Conservation (phyloP, 2,329 filamentous ascomycete genomes). For the Paramyrothecium roridum region DNA sequence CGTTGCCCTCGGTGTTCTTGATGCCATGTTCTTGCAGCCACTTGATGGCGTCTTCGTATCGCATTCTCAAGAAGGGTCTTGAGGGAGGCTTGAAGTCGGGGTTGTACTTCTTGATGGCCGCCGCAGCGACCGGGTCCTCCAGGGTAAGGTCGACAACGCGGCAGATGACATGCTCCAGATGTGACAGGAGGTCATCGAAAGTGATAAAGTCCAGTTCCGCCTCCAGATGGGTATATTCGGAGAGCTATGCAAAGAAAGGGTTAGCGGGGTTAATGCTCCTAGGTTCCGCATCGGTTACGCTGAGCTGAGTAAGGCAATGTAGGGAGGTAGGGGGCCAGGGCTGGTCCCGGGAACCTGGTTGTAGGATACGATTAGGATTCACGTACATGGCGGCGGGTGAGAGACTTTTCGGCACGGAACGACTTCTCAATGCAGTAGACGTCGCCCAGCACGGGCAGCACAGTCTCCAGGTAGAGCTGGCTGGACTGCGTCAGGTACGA, state of each 20-base stretch:
- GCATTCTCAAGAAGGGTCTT: slow-evolving; percentile 91
- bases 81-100: slow-evolving; percentile 79
- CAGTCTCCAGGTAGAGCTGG: slow-evolving; percentile 96
- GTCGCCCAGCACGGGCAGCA: slow-evolving; percentile 83
- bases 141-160: slow-evolving; percentile 77
- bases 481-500: slow-evolving; percentile 96
- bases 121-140: slow-evolving; percentile 68
- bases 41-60: slow-evolving; percentile 87
- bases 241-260: slow-evolving; percentile 42
- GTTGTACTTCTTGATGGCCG: slow-evolving; percentile 82
- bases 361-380: not conserved
- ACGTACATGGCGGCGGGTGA: slow-evolving; percentile 76
- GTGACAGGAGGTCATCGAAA: slow-evolving; percentile 82
- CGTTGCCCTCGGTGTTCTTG: slow-evolving; percentile 85
- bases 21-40: slow-evolving; percentile 92
- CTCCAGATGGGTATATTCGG: slow-evolving; percentile 96
- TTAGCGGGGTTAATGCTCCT: not conserved
- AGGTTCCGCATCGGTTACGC: no score
- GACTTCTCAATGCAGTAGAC: slow-evolving; percentile 99
- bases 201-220: slow-evolving; percentile 94
- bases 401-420: slow-evolving; percentile 94
- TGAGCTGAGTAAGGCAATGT: no score
- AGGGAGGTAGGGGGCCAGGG: not conserved
- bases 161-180: slow-evolving; percentile 86
- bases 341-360: not conserved